These are phyloP conservation scores for Tricholoma saponaceum DNA, from an alignment of 768 basidiomycete species.

Conservation along the genomic window DNA sequence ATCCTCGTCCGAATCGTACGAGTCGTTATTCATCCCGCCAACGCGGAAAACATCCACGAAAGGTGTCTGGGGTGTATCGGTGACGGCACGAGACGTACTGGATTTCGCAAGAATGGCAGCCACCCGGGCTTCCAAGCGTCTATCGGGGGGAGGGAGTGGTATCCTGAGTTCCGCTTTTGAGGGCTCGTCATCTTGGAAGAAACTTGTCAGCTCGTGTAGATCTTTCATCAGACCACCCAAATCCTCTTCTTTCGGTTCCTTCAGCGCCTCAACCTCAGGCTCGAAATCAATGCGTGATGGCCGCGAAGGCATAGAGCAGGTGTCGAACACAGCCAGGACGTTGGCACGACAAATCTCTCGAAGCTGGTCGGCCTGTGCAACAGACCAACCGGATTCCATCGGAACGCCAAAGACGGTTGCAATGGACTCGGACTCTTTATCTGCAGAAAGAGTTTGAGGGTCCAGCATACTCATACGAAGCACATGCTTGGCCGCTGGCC, in stretches of 20 bases:
- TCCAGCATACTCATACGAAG: slow-evolving; percentile 87
- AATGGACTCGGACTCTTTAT: slow-evolving; percentile 45
- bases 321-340: slow-evolving; percentile 82
- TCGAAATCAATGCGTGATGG: slow-evolving; percentile 74
- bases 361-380: slow-evolving; percentile 61
- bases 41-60: slow-evolving; percentile 75
- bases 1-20: slow-evolving; percentile 29
- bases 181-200: slow-evolving; percentile 55
- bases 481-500: slow-evolving; percentile 79
- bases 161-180: slow-evolving; percentile 26
- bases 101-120: slow-evolving; percentile 83
- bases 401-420: slow-evolving; percentile 81
- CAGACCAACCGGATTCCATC: slow-evolving; percentile 82
- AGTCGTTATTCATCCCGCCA: slow-evolving; percentile 27
- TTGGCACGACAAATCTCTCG: slow-evolving; percentile 69
- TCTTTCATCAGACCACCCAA: slow-evolving; percentile 77
- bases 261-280: slow-evolving; percentile 51
- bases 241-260: slow-evolving; percentile 53
- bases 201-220: slow-evolving; percentile 69
- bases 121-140: slow-evolving; percentile 70
- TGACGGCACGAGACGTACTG: slow-evolving; percentile 45
- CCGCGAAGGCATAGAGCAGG: slow-evolving; percentile 66
- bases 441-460: slow-evolving; percentile 34
- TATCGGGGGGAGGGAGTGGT: slow-evolving; percentile 44
- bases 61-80: slow-evolving; percentile 72